These are phyloP conservation scores for Verticillium nonalfalfae DNA, from an alignment of 2,329 filamentous ascomycete genomes.

Conservation along the genomic window DNA sequence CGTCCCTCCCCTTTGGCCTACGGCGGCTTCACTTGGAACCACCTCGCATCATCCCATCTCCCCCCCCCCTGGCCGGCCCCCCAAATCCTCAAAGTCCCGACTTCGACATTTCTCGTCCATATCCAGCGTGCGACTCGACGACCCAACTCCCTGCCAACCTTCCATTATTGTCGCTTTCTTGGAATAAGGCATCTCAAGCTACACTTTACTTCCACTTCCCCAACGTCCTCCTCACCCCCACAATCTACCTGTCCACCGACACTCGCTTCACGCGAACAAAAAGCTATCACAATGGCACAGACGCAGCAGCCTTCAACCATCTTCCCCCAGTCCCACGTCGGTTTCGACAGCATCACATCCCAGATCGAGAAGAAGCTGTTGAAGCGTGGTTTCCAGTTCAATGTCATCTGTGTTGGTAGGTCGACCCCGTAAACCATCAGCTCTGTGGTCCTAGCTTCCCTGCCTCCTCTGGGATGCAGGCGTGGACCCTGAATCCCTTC, in stretches of 20 bases:
- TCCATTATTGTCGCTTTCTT: slow-evolving; percentile 2
- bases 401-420: slow-evolving; percentile 98
- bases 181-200: slow-evolving; percentile 12
- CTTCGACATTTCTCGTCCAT: slow-evolving; percentile 8
- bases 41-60: slow-evolving; percentile 5
- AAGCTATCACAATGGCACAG: slow-evolving; percentile 40
- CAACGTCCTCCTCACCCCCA: slow-evolving; percentile 20
- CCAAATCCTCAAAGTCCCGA: slow-evolving; percentile 1
- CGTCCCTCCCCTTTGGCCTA: slow-evolving; percentile 7
- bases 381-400: slow-evolving; percentile 99
- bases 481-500: neutral
- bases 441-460: slow-evolving; percentile 1
- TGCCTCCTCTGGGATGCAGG: neutral
- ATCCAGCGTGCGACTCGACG: neutral
- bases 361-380: slow-evolving; percentile 99
- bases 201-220: slow-evolving; percentile 16
- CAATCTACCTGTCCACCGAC: slow-evolving; percentile 10
- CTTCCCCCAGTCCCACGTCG: slow-evolving; percentile 95
- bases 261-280: slow-evolving; percentile 18
- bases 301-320: slow-evolving; percentile 61
- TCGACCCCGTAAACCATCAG: slow-evolving; percentile 18
- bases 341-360: slow-evolving; percentile 99
- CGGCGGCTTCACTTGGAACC: slow-evolving; percentile 8
- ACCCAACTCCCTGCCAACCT: neutral
- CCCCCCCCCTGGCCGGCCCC: neutral